Evolutionary conservation across 176 grass and related monocot genomes (phyloP).

Genomic region (Aegilops longissima): DNA sequence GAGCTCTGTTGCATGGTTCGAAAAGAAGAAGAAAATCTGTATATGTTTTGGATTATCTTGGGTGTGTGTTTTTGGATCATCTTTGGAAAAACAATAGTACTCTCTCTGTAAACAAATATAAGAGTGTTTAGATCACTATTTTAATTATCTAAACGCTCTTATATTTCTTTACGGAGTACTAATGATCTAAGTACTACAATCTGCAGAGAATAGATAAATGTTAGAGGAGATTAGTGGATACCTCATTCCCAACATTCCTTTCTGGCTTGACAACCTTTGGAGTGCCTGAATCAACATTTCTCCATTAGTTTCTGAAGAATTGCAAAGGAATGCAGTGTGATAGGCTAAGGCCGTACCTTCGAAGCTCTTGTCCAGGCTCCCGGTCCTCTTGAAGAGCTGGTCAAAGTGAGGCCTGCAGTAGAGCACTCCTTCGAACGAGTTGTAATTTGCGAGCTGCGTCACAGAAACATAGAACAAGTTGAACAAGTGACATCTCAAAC

Average conservation of each 20-base stretch:
- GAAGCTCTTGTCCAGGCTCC: slow-evolving; percentile 97
- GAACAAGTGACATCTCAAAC: not conserved
- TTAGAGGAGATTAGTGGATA: slow-evolving; percentile 10
- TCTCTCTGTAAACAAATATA: no score
- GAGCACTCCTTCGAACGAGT: slow-evolving; percentile 94
- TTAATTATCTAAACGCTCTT: no score
- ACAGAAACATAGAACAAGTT: not conserved
- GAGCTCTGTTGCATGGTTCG: no score
- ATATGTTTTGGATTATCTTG: not conserved
- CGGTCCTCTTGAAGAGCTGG: slow-evolving; percentile 97
- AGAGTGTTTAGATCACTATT: no score
- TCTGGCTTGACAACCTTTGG: slow-evolving; percentile 96
- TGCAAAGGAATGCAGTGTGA: not conserved
- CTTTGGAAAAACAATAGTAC: not conserved
- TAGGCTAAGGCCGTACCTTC: slow-evolving; percentile 44
- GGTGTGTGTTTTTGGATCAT: not conserved
- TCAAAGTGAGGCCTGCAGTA: slow-evolving; percentile 99
- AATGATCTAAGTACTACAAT: no score
- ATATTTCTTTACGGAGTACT: not conserved
- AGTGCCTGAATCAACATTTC: slow-evolving; percentile 56
- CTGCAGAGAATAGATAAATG: not conserved
- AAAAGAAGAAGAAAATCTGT: not conserved
- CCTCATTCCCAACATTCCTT: slow-evolving; percentile 79
- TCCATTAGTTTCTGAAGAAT: not conserved
- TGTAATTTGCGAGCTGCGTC: slow-evolving; percentile 85